Evolutionary conservation across 352 stramenopile genomes (phyloP).

Genomic region (Globisporangium cylindrosporum): DNA sequence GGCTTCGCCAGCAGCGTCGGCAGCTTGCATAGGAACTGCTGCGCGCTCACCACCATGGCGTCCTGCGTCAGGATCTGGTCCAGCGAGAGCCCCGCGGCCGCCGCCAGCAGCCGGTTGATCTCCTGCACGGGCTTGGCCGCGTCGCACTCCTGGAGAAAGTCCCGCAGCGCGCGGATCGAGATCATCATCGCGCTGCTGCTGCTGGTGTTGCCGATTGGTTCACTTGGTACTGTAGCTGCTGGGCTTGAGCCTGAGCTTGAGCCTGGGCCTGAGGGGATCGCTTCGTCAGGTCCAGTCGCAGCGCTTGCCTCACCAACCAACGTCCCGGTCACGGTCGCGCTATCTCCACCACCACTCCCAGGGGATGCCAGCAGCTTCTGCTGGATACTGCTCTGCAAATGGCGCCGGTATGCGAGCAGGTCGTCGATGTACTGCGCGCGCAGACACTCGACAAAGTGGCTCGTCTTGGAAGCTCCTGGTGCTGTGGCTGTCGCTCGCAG

Average conservation of each 20-base stretch:
- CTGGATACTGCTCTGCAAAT: constrained; percentile 38
- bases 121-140: constrained; percentile 53
- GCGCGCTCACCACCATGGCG: constrained; percentile 43
- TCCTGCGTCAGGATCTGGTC: constrained; percentile 63
- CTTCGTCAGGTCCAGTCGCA: not conserved
- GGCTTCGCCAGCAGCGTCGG: constrained; percentile 48
- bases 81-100: constrained; percentile 32
- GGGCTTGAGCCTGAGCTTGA: not conserved
- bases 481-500: not conserved
- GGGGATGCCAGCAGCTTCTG: constrained; percentile 14
- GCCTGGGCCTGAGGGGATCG: too few relatives aligned
- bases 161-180: constrained; percentile 36
- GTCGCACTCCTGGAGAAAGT: constrained; percentile 47
- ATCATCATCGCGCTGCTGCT: constrained; percentile 43
- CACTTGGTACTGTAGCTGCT: not conserved
- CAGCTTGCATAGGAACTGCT: constrained; percentile 38
- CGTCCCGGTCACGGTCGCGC: not conserved
- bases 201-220: not conserved
- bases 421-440: constrained; percentile 63
- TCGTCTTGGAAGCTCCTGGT: not conserved
- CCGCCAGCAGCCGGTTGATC: constrained; percentile 34
- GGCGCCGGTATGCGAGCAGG: constrained; percentile 40
- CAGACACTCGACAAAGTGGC: constrained; percentile 39
- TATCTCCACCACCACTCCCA: not conserved
- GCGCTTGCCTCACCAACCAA: not conserved